Percentiles rank a stretch among this genome's conserved stretches.
phyloP scores from a whole-genome alignment of 1,284 basidiomycete species.

The Ceratobasidium sp. region DNA sequence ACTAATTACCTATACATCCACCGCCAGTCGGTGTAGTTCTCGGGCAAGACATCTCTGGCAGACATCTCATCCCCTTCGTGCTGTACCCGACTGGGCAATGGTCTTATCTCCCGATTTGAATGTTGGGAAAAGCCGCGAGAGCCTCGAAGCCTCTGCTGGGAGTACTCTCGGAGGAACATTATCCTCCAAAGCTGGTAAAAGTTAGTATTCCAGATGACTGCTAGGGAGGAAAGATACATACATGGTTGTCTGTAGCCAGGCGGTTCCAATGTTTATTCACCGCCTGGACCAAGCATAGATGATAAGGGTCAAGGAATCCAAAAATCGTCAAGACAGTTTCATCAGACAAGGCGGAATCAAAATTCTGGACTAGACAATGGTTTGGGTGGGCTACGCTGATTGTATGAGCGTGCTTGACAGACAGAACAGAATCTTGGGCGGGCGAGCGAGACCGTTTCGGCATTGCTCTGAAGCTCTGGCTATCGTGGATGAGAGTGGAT shows the following conservation, averaged over 20 bases:
- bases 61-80: conserved; percentile 19
- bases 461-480: conserved; percentile 8
- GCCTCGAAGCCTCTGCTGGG: conserved; percentile 64
- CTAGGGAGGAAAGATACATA: conserved; percentile 50
- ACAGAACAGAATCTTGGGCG: conserved; percentile 3
- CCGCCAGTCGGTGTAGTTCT: conserved; percentile 68
- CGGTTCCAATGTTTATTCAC: conserved; percentile 70
- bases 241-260: conserved; percentile 65
- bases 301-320: conserved; percentile 67
- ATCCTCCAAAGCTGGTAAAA: conserved; percentile 63
- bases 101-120: conserved; percentile 65
- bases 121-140: conserved; percentile 46
- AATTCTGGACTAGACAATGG: conserved; percentile 51
- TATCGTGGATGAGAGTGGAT: conserved; percentile 21
- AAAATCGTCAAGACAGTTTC: conserved; percentile 76
- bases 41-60: conserved; percentile 49
- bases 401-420: conserved; percentile 25
- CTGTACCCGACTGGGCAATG: conserved; percentile 63
- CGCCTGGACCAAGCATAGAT: conserved; percentile 69
- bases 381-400: neutral
- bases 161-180: conserved; percentile 67
- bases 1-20: conserved; percentile 67
- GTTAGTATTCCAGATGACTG: conserved; percentile 29
- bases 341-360: conserved; percentile 69
- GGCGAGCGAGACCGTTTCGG: conserved; percentile 33